These are phyloP conservation scores for Terfezia boudieri DNA, from an alignment of 495 filamentous ascomycete species.

Conservation along the genomic window DNA sequence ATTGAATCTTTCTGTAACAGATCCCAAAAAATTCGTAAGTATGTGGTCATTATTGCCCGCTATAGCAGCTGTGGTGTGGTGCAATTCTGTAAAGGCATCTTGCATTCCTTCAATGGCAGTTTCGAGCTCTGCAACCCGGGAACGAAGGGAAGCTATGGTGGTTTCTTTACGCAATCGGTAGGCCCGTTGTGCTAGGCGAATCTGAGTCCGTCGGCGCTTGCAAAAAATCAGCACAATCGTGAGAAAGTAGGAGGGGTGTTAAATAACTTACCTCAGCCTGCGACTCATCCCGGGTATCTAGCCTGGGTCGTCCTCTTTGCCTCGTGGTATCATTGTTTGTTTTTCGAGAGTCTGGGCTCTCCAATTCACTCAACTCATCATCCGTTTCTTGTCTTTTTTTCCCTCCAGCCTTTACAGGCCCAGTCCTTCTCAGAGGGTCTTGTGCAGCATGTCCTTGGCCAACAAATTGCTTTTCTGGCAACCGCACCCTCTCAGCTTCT, in stretches of 20 bases:
- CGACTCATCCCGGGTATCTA: conserved; percentile 46
- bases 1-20: conserved; percentile 27
- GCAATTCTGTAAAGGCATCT: conserved; percentile 45
- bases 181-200: conserved; percentile 62
- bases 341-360: too few relatives aligned
- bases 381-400: too few relatives aligned
- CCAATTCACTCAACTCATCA: too few relatives aligned
- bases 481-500: too few relatives aligned
- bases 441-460: too few relatives aligned
- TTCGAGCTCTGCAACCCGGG: conserved; percentile 40
- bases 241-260: neutral
- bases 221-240: conserved; percentile 3
- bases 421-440: neutral
- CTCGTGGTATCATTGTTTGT: conserved; percentile 22
- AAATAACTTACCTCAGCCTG: conserved; percentile 19
- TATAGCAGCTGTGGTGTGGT: conserved; percentile 34
- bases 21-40: conserved; percentile 19
- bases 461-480: too few relatives aligned
- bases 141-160: conserved; percentile 50
- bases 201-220: conserved; percentile 68
- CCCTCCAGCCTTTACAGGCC: neutral
- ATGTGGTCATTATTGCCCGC: conserved; percentile 14
- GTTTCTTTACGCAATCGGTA: conserved; percentile 70
- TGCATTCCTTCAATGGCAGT: conserved; percentile 50
- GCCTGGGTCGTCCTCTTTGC: conserved; percentile 40